Percentiles rank a stretch among this genome's conserved stretches.
Conservation (phyloP, 2,329 filamentous ascomycete species). For the Mariannaea sp. region DNA sequence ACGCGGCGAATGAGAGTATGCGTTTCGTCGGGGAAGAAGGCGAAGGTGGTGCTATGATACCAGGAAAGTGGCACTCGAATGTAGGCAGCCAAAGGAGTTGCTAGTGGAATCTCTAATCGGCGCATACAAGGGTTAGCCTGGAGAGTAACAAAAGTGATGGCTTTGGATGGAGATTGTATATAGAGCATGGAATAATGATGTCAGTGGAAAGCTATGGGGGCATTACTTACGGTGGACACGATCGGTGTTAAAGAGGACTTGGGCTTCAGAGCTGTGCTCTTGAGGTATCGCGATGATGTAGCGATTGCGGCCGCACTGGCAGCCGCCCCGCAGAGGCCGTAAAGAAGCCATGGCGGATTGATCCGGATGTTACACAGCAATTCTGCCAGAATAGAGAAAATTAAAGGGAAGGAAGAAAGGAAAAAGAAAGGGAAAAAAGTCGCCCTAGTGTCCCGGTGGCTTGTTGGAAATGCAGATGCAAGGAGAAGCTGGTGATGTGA, state of each 20-base stretch:
- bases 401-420: no score
- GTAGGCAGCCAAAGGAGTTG: constrained; percentile 77
- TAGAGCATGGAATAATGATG: background rate
- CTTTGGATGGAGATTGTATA: background rate
- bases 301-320: constrained; percentile 83
- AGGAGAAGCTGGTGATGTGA: background rate
- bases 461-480: background rate
- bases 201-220: background rate
- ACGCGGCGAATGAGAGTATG: constrained; percentile 67
- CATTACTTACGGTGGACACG: constrained; percentile 70
- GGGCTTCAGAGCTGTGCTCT: constrained; percentile 58
- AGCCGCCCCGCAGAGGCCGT: constrained; percentile 72
- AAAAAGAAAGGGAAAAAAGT: no score
- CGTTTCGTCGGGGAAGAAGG: constrained; percentile 80
- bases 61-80: constrained; percentile 80
- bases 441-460: background rate
- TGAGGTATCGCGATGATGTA: constrained; percentile 76
- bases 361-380: background rate
- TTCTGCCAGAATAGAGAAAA: background rate
- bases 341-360: constrained; percentile 50
- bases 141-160: background rate
- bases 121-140: constrained; percentile 11
- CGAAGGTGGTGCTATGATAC: constrained; percentile 77
- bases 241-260: constrained; percentile 77
- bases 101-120: constrained; percentile 64